Percentiles rank a stretch among this genome's conserved stretches.
These are phyloP conservation scores for Pontederia paniculata DNA, from an alignment of 176 grass and related monocot genomes.

Conservation along the genomic window DNA sequence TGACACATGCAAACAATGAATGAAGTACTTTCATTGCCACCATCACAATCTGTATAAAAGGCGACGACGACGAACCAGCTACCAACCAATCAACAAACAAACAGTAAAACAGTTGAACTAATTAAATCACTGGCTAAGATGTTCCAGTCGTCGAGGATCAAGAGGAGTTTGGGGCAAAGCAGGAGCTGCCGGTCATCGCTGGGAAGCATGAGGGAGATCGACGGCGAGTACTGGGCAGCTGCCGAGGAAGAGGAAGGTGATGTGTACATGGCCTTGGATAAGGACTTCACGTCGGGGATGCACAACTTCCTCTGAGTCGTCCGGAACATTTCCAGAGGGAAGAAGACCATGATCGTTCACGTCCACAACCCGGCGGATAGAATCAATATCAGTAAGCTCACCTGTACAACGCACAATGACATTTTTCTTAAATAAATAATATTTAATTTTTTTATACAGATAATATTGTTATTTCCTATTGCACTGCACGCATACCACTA, in stretches of 20 bases:
- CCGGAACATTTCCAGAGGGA: slow-evolving; percentile 24
- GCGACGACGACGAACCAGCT: too few species aligned
- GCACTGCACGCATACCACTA: too few species aligned
- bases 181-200: neutral
- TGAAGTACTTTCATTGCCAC: too few species aligned
- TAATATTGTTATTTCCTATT: too few species aligned
- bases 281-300: slow-evolving; percentile 34
- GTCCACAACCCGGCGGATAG: slow-evolving; percentile 19
- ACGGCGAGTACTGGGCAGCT: neutral
- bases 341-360: slow-evolving; percentile 49
- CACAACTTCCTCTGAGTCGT: slow-evolving; percentile 64
- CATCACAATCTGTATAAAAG: too few species aligned
- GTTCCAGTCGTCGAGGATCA: neutral
- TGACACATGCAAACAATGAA: too few species aligned
- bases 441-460: too few species aligned
- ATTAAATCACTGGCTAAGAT: too few species aligned
- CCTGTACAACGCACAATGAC: too few species aligned
- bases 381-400: neutral
- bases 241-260: neutral
- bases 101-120: too few species aligned
- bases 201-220: slow-evolving; percentile 16
- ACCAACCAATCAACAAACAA: too few species aligned
- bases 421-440: neutral
- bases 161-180: too few species aligned
- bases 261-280: slow-evolving; percentile 47